phyloP scores from a whole-genome alignment of 805 yeast species.

The Sugiyamaella valdiviana region DNA sequence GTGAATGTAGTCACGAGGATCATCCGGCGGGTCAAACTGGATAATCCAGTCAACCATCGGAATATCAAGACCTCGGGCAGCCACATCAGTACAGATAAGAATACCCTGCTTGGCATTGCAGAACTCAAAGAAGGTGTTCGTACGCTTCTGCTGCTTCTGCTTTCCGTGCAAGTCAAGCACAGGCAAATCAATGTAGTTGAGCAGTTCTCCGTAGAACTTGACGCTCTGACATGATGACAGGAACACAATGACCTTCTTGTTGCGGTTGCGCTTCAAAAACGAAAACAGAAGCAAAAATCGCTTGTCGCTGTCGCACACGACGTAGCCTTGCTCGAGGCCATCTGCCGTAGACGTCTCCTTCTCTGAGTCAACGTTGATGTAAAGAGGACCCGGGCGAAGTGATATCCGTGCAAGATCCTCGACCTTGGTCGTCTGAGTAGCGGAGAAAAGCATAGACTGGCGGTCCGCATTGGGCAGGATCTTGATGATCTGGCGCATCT shows the following conservation, averaged over 20 bases:
- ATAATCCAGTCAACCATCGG: conserved; percentile 99
- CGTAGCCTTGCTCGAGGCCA: conserved; percentile 97
- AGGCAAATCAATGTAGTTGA: conserved; percentile 94
- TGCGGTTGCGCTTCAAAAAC: conserved; percentile 84
- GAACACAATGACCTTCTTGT: conserved; percentile 85
- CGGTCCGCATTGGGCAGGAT: conserved; percentile 88
- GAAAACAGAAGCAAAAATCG: conserved; percentile 86
- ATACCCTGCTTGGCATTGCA: conserved; percentile 96
- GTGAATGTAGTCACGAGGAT: conserved; percentile 97
- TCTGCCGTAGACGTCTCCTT: conserved; percentile 86
- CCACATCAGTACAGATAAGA: conserved; percentile 93
- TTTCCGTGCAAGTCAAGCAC: conserved; percentile 96
- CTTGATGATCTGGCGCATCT: conserved; percentile 93
- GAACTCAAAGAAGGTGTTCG: conserved; percentile 96
- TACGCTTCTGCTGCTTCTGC: conserved; percentile 97
- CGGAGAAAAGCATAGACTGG: conserved; percentile 97
- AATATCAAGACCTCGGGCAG: conserved; percentile 97
- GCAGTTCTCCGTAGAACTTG: conserved; percentile 88
- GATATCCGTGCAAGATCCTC: conserved; percentile 97
- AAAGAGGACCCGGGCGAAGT: conserved; percentile 84
- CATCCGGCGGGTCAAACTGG: conserved; percentile 99
- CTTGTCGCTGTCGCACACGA: conserved; percentile 93
- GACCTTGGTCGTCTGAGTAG: conserved; percentile 97
- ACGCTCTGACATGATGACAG: conserved; percentile 96
- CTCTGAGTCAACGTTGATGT: conserved; percentile 86